phyloP scores from a whole-genome alignment of 768 basidiomycete genomes.

The Lentinula guzmanii region DNA sequence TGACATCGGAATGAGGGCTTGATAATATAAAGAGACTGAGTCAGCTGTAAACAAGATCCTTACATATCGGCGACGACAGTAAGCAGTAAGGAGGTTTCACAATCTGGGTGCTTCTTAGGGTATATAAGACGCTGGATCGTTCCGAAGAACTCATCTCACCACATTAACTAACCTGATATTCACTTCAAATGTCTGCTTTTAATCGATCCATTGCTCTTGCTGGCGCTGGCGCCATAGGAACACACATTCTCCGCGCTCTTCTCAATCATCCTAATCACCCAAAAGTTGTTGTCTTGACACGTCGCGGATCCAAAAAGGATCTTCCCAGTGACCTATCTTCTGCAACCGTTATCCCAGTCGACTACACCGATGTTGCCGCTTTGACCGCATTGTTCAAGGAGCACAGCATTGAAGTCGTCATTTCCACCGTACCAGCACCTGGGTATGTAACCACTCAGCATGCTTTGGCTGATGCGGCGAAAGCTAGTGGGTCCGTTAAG shows the following conservation, averaged over 20 bases:
- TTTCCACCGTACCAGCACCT: slow-evolving; percentile 22
- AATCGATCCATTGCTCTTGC: not conserved
- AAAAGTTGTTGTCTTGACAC: not conserved
- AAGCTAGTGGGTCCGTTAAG: slow-evolving; percentile 25
- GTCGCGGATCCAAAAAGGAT: not conserved
- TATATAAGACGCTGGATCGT: not conserved
- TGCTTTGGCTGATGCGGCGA: slow-evolving; percentile 28
- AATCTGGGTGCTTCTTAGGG: not conserved
- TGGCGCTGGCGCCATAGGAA: not conserved
- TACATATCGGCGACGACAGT: too few relatives aligned
- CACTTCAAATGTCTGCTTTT: not conserved
- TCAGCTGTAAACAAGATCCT: too few relatives aligned
- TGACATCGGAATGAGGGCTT: too few relatives aligned
- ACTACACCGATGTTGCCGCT: slow-evolving; percentile 19
- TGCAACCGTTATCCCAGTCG: slow-evolving; percentile 2
- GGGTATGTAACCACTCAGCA: slow-evolving; percentile 16
- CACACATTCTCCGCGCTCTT: not conserved
- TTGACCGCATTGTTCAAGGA: slow-evolving; percentile 21
- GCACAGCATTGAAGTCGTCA: slow-evolving; percentile 27
- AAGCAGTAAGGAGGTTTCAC: too few relatives aligned
- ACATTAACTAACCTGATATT: not conserved
- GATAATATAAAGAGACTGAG: too few relatives aligned
- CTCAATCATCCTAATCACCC: not conserved
- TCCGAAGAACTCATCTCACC: not conserved
- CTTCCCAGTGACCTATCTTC: not conserved